Evolutionary conservation across 352 stramenopile genomes (phyloP), one percentile per base, ranked within the genome.

Genomic region (Phytophthora lateralis): DNA sequence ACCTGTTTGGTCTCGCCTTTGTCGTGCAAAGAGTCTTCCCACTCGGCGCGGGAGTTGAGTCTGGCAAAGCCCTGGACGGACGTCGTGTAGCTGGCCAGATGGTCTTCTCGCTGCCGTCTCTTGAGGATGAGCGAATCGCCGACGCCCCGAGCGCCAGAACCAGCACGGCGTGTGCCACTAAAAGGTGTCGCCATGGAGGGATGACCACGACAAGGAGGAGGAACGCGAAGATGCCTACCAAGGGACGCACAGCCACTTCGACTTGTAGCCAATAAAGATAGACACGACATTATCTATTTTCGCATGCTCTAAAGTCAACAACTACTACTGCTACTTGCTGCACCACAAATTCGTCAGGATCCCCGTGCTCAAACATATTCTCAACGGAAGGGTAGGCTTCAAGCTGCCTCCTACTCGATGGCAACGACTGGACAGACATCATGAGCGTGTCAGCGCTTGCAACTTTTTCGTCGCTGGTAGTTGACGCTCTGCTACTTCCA

Each of bases 121-220:
- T 93, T 91, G 54, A 91, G 62, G 55, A 93, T 86, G 34, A 89
- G 66, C 45, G 78, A 76, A 37, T 93, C 84, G 52, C 84, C 84
- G 12, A 89, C 76, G 11, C 84, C 84, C 12, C 84, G 74, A 38
- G 65, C 45, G n/a, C 69, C 60, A 14, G 55, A 17, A n/a, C 60
- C 48, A 11, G 35, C 34, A 24, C 26, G 43, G 20, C 30, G 46
- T 2, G 54, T 53, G 44, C 27, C 48, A 39, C 35, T 59, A 24
- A 63, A 52, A 15, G 57, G 62, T 8, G 63, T 34, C 30, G 44
- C 50, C 62, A 42, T 42, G 34, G 20, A 41, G 34, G 17, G 41
- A 20, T 32, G 8, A 6, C 27, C 4, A 29, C 26, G 26, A 7
- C 26, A 32, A 32, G 27, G 27, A 32, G 7, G 27, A 32, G 26